Conservation (phyloP, 495 filamentous ascomycete genomes). For the Neurospora sp. region DNA sequence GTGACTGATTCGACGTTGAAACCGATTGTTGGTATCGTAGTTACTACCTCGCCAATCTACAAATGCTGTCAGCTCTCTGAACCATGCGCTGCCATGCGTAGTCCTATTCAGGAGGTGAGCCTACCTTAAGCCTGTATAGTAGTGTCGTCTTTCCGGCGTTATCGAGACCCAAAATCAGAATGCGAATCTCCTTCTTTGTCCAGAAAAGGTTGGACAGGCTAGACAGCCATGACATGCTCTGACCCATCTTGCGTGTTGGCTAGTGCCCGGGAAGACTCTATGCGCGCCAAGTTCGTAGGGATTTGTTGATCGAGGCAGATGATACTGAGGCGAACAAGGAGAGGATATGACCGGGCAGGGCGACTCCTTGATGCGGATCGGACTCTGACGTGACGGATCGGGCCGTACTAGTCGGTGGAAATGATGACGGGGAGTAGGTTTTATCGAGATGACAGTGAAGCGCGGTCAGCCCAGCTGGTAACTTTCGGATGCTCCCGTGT, state of each 20-base stretch:
- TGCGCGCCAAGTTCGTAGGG: neutral
- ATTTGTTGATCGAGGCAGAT: neutral
- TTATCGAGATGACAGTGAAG: neutral
- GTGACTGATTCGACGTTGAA: conserved; percentile 98
- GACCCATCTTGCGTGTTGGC: conserved; percentile 54
- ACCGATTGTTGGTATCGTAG: conserved; percentile 96
- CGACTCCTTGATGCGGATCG: neutral
- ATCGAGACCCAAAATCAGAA: conserved; percentile 91
- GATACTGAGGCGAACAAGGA: neutral
- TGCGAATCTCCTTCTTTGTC: conserved; percentile 94
- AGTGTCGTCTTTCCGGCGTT: conserved; percentile 98
- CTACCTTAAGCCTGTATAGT: conserved; percentile 88
- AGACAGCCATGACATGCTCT: conserved; percentile 65
- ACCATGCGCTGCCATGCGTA: neutral
- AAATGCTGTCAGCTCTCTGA: neutral
- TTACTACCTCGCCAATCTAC: conserved; percentile 96
- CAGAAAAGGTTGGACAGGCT: conserved; percentile 61
- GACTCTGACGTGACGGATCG: neutral
- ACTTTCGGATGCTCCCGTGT: neutral
- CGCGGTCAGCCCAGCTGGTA: neutral
- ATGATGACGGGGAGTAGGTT: neutral
- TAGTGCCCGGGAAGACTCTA: conserved; percentile 2
- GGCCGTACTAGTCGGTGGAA: neutral
- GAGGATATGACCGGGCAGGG: neutral
- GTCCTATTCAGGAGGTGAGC: conserved; percentile 1